Base-by-base conservation (phyloP, 2,329 filamentous ascomycete species). In the Colletotrichum sp. region DNA sequence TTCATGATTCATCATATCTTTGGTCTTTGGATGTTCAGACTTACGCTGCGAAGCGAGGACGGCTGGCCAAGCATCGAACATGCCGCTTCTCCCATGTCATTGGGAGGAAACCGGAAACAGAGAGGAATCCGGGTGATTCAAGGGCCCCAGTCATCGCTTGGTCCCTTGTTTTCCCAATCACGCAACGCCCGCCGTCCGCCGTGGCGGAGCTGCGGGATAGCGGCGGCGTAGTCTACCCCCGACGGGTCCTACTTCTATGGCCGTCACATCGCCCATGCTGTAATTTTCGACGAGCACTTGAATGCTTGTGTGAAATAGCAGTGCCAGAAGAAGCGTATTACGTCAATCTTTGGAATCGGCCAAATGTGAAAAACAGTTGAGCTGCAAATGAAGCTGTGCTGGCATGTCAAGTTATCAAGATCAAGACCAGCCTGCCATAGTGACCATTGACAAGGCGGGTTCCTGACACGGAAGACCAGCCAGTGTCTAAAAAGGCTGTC, bases 401-500 rank as follows among this genome's bases (percentile, higher is more conserved):
- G n/a, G n/a, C n/a, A n/a, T n/a, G n/a, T n/a, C n/a, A n/a, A n/a
- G n/a, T n/a, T n/a, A n/a, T n/a, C n/a, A n/a, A n/a, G n/a, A n/a
- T n/a, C n/a, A n/a, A n/a, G n/a, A n/a, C n/a, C n/a, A n/a, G n/a
- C n/a, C n/a, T n/a, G n/a, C n/a, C n/a, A n/a, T n/a, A n/a, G n/a
- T n/a, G 43, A 7, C 3, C n/a, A 13, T 7, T 13, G 43, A 52
- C 39, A 52, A 52, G n/a, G 0, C n/a, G 4, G 10, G 10, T 6
- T 52, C 9, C 1, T n/a, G 18, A 7, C 4, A 52, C n/a, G 43
- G 43, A 7, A 52, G 6, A 3, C n/a, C n/a, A 4, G 0, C n/a
- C 1, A 2, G 9, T 52, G 0, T 7, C 10, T 4, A 1, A 1
- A 21, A 52, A 6, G 4, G 0, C 4, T 21, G 10, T 52, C n/a